Base-by-base conservation (phyloP, 257 asterid genomes). In the Gynochthodes officinalis region DNA sequence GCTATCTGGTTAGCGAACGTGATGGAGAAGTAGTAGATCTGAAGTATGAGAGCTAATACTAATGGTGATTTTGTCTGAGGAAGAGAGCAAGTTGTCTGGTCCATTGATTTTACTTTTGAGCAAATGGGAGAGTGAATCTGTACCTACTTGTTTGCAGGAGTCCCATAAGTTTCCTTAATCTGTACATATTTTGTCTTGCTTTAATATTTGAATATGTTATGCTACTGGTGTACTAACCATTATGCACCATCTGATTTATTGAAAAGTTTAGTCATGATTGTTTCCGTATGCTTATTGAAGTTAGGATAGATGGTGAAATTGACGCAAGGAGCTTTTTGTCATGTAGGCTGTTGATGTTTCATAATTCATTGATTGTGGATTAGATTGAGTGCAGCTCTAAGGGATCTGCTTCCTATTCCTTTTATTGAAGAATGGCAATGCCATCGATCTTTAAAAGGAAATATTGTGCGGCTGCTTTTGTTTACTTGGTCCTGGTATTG, bases 391-490 rank as follows among this genome's bases (percentile, higher is more conserved):
- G 59, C 55, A 69, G 74, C 73, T 77, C 68, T 58, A 75, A 71
- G 81, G 57, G 66, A 23, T 73, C 61, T 66, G 76, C 79, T 33
- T 73, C 60, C 53, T 2, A 19, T 78, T 83, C 80, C 86, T 82
- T 82, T 80, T 73, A 68, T 64, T 76, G 81, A 81, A 83, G 74
- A 75, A 83, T 90, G 96, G 93, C 91, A 57, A 75, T 77, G 80
- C 79, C 86, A 74, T 86, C 77, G 75, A 82, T 78, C 77, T 85
- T 84, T 82, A 71, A 80, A 82, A 77, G 87, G 86, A 88, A 81
- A 71, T 82, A 74, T 46, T 82, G 74, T 77, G 77, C n/a, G n/a
- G n/a, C 82, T 71, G 21, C 81, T 76, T 75, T 90, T 59, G 32
- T 83, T 28, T 88, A 28, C 73, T 67, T 89, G 78, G 66, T 84